A percentile compares a stretch with the other conserved stretches of the same genome.
Conservation (phyloP, 2,329 filamentous ascomycete species). For the Mariannaea elegans region DNA sequence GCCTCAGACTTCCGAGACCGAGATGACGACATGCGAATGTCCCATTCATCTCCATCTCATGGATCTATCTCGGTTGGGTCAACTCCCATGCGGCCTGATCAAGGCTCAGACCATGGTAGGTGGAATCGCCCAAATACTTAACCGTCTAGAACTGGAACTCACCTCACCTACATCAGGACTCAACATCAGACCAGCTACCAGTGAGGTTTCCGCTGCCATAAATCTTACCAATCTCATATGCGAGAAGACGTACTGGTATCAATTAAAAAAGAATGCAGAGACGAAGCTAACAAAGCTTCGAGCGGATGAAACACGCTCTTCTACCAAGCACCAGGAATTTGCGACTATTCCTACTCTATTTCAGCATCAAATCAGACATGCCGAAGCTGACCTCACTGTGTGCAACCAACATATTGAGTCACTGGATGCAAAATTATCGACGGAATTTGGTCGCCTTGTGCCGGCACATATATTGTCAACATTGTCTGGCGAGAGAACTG, state of each 20-base stretch:
- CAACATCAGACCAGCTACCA: conserved; percentile 4
- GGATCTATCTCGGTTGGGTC: conserved; percentile 11
- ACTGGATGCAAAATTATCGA: conserved; percentile 18
- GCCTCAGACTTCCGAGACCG: conserved; percentile 16
- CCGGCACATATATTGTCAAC: conserved; percentile 8
- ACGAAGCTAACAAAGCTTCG: conserved; percentile 27
- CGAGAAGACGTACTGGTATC: conserved; percentile 33
- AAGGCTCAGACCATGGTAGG: conserved; percentile 29
- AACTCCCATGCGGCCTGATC: conserved; percentile 10
- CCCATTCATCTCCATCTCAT: not conserved
- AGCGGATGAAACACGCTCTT: conserved; percentile 26
- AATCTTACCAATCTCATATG: conserved; percentile 32
- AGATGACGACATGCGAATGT: conserved; percentile 4
- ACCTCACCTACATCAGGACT: conserved; percentile 14
- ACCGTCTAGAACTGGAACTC: not conserved
- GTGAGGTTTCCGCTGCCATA: conserved; percentile 3
- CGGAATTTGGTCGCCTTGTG: conserved; percentile 4
- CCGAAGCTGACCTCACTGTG: conserved; percentile 15
- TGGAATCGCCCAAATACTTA: not conserved
- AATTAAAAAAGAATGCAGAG: conserved; percentile 27
- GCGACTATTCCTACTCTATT: conserved; percentile 30
- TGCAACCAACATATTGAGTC: conserved; percentile 14
- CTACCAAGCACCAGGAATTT: conserved; percentile 33
- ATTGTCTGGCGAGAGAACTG: not conserved
- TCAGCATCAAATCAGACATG: conserved; percentile 22